Evolutionary conservation across 2,329 filamentous ascomycete species (phyloP), one percentile per base, ranked within the genome.

Genomic region (Xylariomycetidae sp.): DNA sequence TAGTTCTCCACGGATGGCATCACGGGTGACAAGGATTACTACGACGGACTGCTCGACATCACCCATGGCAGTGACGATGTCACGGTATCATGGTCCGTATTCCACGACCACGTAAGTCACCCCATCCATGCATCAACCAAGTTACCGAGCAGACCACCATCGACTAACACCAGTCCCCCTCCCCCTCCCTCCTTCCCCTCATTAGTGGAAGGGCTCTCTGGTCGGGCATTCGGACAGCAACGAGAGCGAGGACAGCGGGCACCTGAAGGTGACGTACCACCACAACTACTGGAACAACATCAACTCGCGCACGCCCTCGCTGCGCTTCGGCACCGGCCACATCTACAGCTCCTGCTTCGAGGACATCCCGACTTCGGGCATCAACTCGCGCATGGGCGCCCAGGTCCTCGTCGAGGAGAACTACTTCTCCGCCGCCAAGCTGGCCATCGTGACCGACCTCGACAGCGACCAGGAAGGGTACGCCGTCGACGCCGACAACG

Each of bases 301-400:
- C 53, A 77, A 80, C 67, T 79, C 73, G 6, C 79, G 80, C 35
- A 64, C 61, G 1, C 80, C 81, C 4, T 75, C 70, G 4, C 54
- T 82, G 54, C 77, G 80, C 45, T 85, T 84, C 62, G 80, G 80
- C 17, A 82, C 74, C 26, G 77, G 64, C 9, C 80, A 85, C 59
- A 56, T 70, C 49, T 67, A 51, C 51, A 79, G 75, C 64, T 67
- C 61, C 50, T 71, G 67, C 54, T 72, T 66, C 53, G 55, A 62
- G 45, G 49, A 64, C 34, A 49, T 64, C 34, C 58, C 67, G 12
- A 54, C 55, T 2, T 58, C 53, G 4, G 72, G 67, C 16, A 67
- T 77, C 59, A 74, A 76, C 59, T 67, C 71, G 19, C 69, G 70
- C 28, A 58, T 66, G 41, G 64, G 63, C 6, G 70, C 73, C 2